phyloP scores from a whole-genome alignment of 1,284 basidiomycete species.

The Inonotus obliquus region DNA sequence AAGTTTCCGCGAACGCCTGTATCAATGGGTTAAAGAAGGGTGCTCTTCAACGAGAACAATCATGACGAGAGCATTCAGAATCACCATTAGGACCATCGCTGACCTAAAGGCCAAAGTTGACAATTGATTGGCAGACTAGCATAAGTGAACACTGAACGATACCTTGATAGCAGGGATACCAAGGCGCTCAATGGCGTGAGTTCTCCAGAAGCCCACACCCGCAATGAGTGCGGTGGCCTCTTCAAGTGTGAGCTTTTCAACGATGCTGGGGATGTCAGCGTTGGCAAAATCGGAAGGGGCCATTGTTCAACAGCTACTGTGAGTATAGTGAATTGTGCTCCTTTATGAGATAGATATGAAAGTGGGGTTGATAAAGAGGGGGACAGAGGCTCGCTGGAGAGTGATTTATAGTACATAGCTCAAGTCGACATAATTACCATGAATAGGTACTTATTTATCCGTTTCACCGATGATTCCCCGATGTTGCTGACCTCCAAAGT shows the following conservation, averaged over 20 bases:
- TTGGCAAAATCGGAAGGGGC: slow-evolving; percentile 63
- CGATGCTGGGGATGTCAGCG: slow-evolving; percentile 52
- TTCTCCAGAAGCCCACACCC: slow-evolving; percentile 76
- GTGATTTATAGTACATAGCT: no score
- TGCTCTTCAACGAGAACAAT: slow-evolving; percentile 19
- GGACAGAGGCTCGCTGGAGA: not conserved
- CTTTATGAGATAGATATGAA: not conserved
- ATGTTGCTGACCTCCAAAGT: not conserved
- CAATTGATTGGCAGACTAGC: not conserved
- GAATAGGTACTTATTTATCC: not conserved
- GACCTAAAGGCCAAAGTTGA: slow-evolving; percentile 35
- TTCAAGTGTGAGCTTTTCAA: slow-evolving; percentile 63
- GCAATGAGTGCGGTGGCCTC: slow-evolving; percentile 67
- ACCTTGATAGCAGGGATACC: slow-evolving; percentile 72
- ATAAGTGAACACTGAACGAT: slow-evolving; percentile 15
- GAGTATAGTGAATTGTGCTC: not conserved
- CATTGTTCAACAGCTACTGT: slow-evolving; percentile 35
- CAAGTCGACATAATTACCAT: no score
- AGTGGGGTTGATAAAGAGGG: not conserved
- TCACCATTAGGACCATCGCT: slow-evolving; percentile 70
- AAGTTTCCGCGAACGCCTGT: slow-evolving; percentile 49
- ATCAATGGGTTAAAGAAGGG: slow-evolving; percentile 1
- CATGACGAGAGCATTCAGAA: slow-evolving; percentile 16
- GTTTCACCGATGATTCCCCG: not conserved
- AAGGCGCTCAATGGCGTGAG: slow-evolving; percentile 56